Percentiles rank a stretch among this genome's conserved stretches.
phyloP scores from a whole-genome alignment of 805 yeast genomes.

The Zygotorulaspora sp. region DNA sequence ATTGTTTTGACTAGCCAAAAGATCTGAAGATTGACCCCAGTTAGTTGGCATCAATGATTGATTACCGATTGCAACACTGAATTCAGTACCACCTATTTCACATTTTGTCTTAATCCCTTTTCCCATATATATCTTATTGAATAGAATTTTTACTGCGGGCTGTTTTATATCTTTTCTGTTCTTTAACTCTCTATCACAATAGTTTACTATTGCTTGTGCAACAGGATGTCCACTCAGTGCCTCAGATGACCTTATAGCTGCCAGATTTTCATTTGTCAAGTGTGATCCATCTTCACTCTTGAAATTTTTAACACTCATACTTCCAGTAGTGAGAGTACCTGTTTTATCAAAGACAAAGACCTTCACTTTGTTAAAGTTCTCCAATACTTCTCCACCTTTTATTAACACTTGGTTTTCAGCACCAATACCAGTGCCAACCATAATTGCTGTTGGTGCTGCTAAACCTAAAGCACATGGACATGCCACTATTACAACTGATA shows the following conservation, averaged over 20 bases:
- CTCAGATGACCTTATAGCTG: conserved; percentile 45
- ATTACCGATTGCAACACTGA: conserved; percentile 52
- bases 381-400: conserved; percentile 89
- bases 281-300: conserved; percentile 31
- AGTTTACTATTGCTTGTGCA: conserved; percentile 60
- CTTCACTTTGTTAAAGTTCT: conserved; percentile 59
- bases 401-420: conserved; percentile 85
- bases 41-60: conserved; percentile 35
- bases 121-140: conserved; percentile 36
- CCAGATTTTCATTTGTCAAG: conserved; percentile 11
- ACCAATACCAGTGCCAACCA: conserved; percentile 98
- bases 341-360: conserved; percentile 88
- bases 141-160: conserved; percentile 12
- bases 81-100: conserved; percentile 19
- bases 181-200: too few species aligned
- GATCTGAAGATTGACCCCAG: conserved; percentile 15
- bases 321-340: conserved; percentile 88
- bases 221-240: conserved; percentile 80
- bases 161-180: too few species aligned
- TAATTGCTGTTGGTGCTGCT: conserved; percentile 97
- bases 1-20: conserved; percentile 24
- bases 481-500: conserved; percentile 92
- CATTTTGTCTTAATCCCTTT: conserved; percentile 35
- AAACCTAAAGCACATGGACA: conserved; percentile 98
- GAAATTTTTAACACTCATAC: conserved; percentile 48